Conservation (phyloP, 2,329 filamentous ascomycete genomes). For the Fonsecaea monophora region DNA sequence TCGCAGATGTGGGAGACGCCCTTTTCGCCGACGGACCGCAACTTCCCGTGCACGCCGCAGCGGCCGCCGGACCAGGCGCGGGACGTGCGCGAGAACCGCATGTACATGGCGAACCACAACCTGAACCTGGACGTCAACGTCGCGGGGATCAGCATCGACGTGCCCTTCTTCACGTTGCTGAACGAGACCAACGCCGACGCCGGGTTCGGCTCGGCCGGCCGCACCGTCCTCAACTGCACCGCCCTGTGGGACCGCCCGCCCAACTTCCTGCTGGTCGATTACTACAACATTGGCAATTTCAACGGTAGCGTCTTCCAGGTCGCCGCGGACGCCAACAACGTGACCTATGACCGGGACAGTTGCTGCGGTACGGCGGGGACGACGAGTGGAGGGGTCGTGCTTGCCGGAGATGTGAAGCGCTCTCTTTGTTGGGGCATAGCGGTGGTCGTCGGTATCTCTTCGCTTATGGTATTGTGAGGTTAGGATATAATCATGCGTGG, state of each 20-base stretch:
- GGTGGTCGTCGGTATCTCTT: neutral
- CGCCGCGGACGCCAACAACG: constrained; percentile 73
- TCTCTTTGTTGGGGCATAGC: neutral
- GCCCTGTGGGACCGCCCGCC: constrained; percentile 72
- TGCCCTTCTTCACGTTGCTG: constrained; percentile 73
- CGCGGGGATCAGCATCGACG: constrained; percentile 67
- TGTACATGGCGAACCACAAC: constrained; percentile 92
- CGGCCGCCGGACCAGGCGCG: constrained; percentile 67
- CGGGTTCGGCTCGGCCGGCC: constrained; percentile 71
- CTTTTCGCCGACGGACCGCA: constrained; percentile 72
- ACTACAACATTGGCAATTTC: constrained; percentile 75
- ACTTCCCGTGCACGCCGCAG: constrained; percentile 79
- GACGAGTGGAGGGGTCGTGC: neutral
- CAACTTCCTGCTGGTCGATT: constrained; percentile 82
- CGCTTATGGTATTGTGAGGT: neutral
- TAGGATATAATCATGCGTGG: neutral
- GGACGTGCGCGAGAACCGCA: constrained; percentile 63
- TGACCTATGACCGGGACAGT: constrained; percentile 65
- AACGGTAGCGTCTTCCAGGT: constrained; percentile 79
- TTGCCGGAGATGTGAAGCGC: neutral
- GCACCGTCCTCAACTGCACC: constrained; percentile 68
- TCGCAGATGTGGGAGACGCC: constrained; percentile 89
- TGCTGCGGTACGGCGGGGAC: constrained; percentile 43
- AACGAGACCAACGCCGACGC: constrained; percentile 74
- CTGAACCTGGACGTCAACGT: constrained; percentile 79